A percentile compares a stretch with the other conserved stretches of the same genome.
Conservation (phyloP, 176 grass and related monocot species). For the Oryza glumipatula region DNA sequence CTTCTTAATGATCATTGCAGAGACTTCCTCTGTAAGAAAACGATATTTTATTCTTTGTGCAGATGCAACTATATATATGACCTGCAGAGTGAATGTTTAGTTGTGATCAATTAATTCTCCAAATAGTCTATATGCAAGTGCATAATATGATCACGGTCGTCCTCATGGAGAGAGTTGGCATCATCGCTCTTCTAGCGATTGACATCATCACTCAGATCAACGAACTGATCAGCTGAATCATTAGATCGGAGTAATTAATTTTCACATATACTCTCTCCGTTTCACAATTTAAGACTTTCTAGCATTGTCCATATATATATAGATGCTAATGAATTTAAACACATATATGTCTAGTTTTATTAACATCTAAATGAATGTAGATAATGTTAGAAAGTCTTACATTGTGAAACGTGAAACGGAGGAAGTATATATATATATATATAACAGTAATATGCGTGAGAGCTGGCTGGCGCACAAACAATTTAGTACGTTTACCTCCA, state of each 20-base stretch:
- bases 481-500: background rate
- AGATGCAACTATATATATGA: background rate
- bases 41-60: background rate
- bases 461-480: background rate
- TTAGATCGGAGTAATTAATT: background rate
- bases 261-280: background rate
- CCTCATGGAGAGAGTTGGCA: background rate
- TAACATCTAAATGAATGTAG: no score
- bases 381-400: no score
- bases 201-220: background rate
- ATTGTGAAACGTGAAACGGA: no score
- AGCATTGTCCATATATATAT: no score
- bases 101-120: background rate
- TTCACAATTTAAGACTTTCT: no score
- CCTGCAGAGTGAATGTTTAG: background rate
- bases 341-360: no score
- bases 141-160: background rate
- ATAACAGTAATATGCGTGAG: background rate
- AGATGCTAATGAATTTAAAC: no score
- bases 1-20: no score
- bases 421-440: background rate
- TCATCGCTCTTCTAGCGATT: background rate
- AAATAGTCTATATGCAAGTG: background rate
- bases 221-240: background rate
- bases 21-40: no score